Evolutionary conservation across 2,329 filamentous ascomycete genomes (phyloP).

Genomic region (Aspergillus arachidicola): DNA sequence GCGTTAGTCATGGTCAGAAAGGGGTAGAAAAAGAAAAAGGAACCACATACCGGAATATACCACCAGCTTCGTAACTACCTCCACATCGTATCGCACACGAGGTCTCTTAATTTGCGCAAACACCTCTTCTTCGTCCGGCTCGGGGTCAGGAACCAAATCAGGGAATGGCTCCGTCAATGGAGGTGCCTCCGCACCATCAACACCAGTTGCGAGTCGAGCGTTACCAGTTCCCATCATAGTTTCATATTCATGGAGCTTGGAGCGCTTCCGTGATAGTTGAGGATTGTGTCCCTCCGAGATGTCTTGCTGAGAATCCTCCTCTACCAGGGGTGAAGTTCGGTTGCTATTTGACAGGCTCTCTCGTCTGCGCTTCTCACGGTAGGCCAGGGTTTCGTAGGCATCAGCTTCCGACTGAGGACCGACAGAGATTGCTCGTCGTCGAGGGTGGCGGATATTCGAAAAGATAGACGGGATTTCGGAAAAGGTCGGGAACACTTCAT

Average conservation of each 20-base stretch:
- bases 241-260: slow-evolving; percentile 66
- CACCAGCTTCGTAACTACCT: slow-evolving; percentile 94
- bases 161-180: slow-evolving; percentile 29
- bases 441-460: slow-evolving; percentile 77
- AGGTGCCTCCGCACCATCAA: slow-evolving; percentile 30
- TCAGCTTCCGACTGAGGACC: slow-evolving; percentile 96
- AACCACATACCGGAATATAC: slow-evolving; percentile 78
- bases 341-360: slow-evolving; percentile 57
- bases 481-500: slow-evolving; percentile 89
- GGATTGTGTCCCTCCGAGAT: slow-evolving; percentile 34
- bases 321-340: neutral
- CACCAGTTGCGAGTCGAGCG: slow-evolving; percentile 41
- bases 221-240: slow-evolving; percentile 71
- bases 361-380: slow-evolving; percentile 71
- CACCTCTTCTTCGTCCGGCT: slow-evolving; percentile 70
- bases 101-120: slow-evolving; percentile 83
- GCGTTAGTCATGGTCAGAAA: neutral
- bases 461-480: slow-evolving; percentile 83
- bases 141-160: slow-evolving; percentile 38
- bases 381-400: slow-evolving; percentile 92
- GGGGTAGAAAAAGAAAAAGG: neutral
- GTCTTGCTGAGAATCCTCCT: neutral
- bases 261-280: slow-evolving; percentile 48
- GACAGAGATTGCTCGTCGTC: slow-evolving; percentile 79
- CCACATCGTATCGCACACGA: slow-evolving; percentile 94